A percentile compares a stretch with the other conserved stretches of the same genome.
These are phyloP conservation scores for Pestalotiopsis sp. DNA, from an alignment of 2,329 filamentous ascomycete genomes.

Conservation along the genomic window DNA sequence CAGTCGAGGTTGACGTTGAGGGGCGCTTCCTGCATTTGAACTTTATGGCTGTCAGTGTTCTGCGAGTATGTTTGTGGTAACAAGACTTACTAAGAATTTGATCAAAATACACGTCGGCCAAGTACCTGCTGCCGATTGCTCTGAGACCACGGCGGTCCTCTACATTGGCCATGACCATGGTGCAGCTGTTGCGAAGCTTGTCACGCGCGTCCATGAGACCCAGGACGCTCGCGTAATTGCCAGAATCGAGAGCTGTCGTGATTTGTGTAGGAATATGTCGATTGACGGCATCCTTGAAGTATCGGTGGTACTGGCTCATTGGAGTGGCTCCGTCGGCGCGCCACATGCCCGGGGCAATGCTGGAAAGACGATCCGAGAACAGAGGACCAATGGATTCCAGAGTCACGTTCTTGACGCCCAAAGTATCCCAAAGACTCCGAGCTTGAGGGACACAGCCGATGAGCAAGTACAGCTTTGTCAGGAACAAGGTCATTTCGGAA, in stretches of 20 bases:
- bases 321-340: conserved; percentile 23
- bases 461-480: conserved; percentile 54
- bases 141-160: conserved; percentile 53
- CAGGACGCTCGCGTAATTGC: conserved; percentile 54
- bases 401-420: conserved; percentile 60
- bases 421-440: conserved; percentile 49
- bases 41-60: conserved; percentile 33
- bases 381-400: conserved; percentile 58
- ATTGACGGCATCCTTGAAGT: conserved; percentile 48
- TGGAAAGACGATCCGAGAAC: conserved; percentile 59
- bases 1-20: conserved; percentile 54
- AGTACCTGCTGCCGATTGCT: conserved; percentile 41
- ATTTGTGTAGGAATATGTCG: conserved; percentile 41
- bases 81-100: conserved; percentile 46
- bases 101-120: conserved; percentile 43
- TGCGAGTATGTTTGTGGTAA: too few species aligned
- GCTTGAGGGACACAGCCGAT: conserved; percentile 53
- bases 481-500: conserved; percentile 46
- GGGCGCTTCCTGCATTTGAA: conserved; percentile 41
- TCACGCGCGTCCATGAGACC: conserved; percentile 48
- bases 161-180: conserved; percentile 52
- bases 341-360: conserved; percentile 49
- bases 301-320: conserved; percentile 44
- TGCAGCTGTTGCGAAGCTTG: conserved; percentile 51
- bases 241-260: conserved; percentile 51